Conservation (phyloP, 306 rosid genomes). For the Trifolium subterraneum region DNA sequence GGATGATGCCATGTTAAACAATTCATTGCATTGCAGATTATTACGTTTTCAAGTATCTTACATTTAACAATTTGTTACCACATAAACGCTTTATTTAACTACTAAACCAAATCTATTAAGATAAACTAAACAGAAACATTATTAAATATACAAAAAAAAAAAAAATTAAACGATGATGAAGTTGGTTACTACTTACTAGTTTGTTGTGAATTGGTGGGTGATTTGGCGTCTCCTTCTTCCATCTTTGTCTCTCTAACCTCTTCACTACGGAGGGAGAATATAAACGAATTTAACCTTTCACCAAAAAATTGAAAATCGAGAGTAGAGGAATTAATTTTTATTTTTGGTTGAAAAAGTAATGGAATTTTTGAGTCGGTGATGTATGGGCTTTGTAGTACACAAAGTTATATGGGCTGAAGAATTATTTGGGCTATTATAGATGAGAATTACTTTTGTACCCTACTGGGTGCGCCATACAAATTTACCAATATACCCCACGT, state of each 20-base stretch:
- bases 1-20: too few relatives aligned
- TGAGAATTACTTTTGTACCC: too few relatives aligned
- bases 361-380: background rate
- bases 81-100: slow-evolving; percentile 5
- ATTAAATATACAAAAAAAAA: background rate
- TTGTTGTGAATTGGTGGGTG: slow-evolving; percentile 70
- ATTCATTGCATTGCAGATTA: too few relatives aligned
- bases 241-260: slow-evolving; percentile 1
- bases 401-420: background rate
- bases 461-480: too few relatives aligned
- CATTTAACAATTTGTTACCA: background rate
- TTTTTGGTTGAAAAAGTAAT: too few relatives aligned
- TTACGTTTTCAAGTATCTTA: background rate
- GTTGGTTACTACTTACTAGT: slow-evolving; percentile 58
- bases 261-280: background rate
- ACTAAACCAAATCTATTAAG: background rate
- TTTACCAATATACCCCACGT: too few relatives aligned
- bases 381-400: background rate
- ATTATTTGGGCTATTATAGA: too few relatives aligned
- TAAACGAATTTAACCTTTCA: background rate
- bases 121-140: background rate
- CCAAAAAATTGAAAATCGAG: background rate
- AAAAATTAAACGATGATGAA: slow-evolving; percentile 4
- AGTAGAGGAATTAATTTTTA: background rate
- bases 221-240: slow-evolving; percentile 50